Base-by-base conservation (phyloP, 2,329 filamentous ascomycete species). In the Aspergillus sp. region DNA sequence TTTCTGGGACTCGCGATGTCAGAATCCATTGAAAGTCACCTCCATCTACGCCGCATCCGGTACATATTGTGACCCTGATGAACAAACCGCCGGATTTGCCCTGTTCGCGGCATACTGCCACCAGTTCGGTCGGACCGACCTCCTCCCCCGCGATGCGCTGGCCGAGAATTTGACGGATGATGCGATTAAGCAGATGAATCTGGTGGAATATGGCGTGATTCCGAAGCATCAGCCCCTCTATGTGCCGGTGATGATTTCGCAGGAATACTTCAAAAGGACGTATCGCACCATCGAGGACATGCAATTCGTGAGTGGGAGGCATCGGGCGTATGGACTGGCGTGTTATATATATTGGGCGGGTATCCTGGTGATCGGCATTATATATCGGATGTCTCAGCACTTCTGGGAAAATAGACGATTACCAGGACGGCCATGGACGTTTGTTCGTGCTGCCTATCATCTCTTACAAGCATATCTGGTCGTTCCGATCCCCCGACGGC, bases 301-400 rank as follows among this genome's bases (percentile, higher is more conserved):
- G 60, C 52, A 61, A 46, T 63, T 58, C 35, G 62, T 63, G 41
- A 56, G 50, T 22, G 65, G 67, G 61, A 60, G 60, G 2, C 66
- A 70, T 53, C 59, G 64, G 53, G 56, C 59, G 52, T 70, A 65
- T 49, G 65, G 69, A 15, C 63, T 60, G 49, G 44, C 58, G 7
- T 60, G 66, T 1, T 70, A 71, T 46, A 61, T 58, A 1, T 74
- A 71, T 51, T 75, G 72, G 72, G 63, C 59, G 1, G 47, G 48
- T 3, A 60, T 72, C 2, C 44, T 74, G 3, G 45, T 62, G 0
- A 41, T 66, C 2, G 72, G 70, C 2, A 65, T 67, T 7, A 15
- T 60, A 2, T 54, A 63, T 48, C 67, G 66, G 2, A 17, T 68
- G 4, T 33, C 55, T 3, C 53, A 52, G 13, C 55, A 60, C 38